A percentile compares a stretch with the other conserved stretches of the same genome.
phyloP scores from a whole-genome alignment of 164 flowering plant species.

The Liquidambar formosana region DNA sequence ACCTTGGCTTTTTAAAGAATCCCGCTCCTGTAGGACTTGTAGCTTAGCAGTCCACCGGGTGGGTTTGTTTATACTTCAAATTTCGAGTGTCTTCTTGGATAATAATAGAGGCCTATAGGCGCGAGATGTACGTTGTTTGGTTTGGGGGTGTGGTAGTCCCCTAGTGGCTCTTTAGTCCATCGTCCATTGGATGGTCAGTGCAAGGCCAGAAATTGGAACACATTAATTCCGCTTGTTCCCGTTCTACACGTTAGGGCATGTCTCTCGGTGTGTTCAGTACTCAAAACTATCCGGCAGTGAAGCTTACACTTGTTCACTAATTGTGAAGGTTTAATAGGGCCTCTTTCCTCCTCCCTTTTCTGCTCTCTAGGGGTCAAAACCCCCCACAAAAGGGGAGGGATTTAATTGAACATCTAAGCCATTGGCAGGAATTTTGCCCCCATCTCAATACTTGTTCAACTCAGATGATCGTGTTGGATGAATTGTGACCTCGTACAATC shows the following conservation, averaged over 20 bases:
- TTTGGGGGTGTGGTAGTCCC: no score
- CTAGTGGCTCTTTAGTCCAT: slow-evolving; percentile 12
- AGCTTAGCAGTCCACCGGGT: slow-evolving; percentile 4
- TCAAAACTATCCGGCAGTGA: slow-evolving; percentile 22
- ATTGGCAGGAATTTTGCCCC: background rate
- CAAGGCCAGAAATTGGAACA: slow-evolving; percentile 16
- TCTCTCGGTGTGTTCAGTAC: slow-evolving; percentile 31
- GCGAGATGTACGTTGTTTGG: slow-evolving; percentile 5
- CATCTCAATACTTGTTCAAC: background rate
- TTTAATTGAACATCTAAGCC: background rate
- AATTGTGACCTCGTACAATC: background rate
- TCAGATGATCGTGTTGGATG: background rate
- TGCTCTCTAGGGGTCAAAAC: background rate
- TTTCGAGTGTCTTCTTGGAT: slow-evolving; percentile 11
- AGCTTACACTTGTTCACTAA: slow-evolving; percentile 24
- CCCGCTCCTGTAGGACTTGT: background rate
- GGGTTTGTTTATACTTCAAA: background rate
- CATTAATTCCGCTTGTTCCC: slow-evolving; percentile 11
- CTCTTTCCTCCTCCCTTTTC: slow-evolving; percentile 3
- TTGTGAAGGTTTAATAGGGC: slow-evolving; percentile 5
- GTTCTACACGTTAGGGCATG: slow-evolving; percentile 23
- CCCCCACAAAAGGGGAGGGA: background rate
- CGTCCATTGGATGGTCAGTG: slow-evolving; percentile 17
- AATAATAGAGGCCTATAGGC: slow-evolving; percentile 7
- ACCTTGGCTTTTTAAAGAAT: slow-evolving; percentile 7